Base-by-base conservation (phyloP, 2,329 filamentous ascomycete genomes). In the Metarhizium guizhouense region DNA sequence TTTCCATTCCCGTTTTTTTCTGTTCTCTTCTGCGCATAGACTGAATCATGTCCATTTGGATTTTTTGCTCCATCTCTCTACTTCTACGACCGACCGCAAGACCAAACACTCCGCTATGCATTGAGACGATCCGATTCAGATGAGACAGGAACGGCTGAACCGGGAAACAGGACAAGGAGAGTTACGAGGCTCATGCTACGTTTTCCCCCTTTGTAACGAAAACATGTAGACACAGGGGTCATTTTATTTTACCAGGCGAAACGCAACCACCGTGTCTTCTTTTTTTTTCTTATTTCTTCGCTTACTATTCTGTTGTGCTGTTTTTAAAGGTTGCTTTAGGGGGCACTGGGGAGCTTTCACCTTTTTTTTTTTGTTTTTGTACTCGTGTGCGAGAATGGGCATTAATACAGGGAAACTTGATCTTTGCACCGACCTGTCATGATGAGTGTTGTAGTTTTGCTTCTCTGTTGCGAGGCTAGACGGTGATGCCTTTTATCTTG, bases 11-110 rank as follows among this genome's bases (percentile, higher is more conserved):
- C 52, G 38, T 49, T 53, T 47, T 36, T 47, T 47, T n/a, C 14
- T 59, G 57, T 63, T 57, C 61, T 61, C 62, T 66, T 66, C 62
- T 65, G 64, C 67, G 65, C 67, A 68, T 70, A 70, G 69, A 71
- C 63, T 67, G 64, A 67, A 66, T 65, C 59, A 65, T 66, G 63
- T 67, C 62, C 60, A 61, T 57, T 68, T 67, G 65, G 65, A 68
- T 69, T 62, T 63, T 34, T 62, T 29, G 60, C 62, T 56, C 53
- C 55, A 58, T 56, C 40, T 57, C 51, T 52, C 49, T 52, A 36
- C 42, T 50, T 49, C 40, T 50, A 49, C 48, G 18, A 47, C 49
- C 52, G 47, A 51, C 51, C 29, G 50, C 52, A 38, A 60, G 58
- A 57, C 56, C 53, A 49, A 53, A 51, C 54, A 51, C 54, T 48